A percentile compares a stretch with the other conserved stretches of the same genome.
These are phyloP conservation scores for Pseudognaphalium luteoalbum DNA, from an alignment of 129 eudicot species.

Conservation along the genomic window DNA sequence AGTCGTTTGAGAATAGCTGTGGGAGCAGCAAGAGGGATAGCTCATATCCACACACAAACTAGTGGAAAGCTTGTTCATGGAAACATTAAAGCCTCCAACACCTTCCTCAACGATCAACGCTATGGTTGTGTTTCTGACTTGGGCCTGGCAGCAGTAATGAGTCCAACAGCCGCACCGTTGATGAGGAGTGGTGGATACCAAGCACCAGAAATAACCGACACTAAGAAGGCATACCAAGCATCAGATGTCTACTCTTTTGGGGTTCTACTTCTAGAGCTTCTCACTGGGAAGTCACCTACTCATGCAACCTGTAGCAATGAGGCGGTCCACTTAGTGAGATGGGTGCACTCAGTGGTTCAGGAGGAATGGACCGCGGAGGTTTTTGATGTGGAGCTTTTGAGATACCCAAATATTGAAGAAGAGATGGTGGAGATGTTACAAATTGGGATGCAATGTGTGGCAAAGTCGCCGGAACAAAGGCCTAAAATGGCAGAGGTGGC, in stretches of 20 bases:
- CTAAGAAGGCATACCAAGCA: constrained; percentile 55
- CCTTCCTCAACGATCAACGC: constrained; percentile 59
- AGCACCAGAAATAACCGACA: constrained; percentile 75
- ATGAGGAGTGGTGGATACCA: constrained; percentile 56
- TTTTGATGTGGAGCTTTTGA: constrained; percentile 76
- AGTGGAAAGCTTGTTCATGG: constrained; percentile 75
- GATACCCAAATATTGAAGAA: constrained; percentile 79
- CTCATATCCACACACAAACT: constrained; percentile 73
- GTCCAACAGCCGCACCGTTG: constrained; percentile 39
- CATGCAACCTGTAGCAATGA: constrained; percentile 60
- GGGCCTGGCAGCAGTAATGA: constrained; percentile 57
- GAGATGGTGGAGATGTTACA: constrained; percentile 92
- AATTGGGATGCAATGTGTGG: constrained; percentile 74
- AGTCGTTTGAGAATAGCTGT: constrained; percentile 63
- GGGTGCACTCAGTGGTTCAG: constrained; percentile 86
- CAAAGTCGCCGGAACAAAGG: constrained; percentile 67
- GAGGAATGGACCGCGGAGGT: constrained; percentile 99
- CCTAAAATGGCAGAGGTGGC: constrained; percentile 76
- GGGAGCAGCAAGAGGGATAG: constrained; percentile 83
- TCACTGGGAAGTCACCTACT: constrained; percentile 78
- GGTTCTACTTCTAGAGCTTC: constrained; percentile 79
- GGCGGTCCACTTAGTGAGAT: constrained; percentile 69
- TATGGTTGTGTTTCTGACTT: constrained; percentile 68
- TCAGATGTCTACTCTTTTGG: constrained; percentile 89
- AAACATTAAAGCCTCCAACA: constrained; percentile 85